Percentiles rank a stretch among this genome's conserved stretches.
phyloP scores from a whole-genome alignment of 495 filamentous ascomycete genomes.

The Hypoxylon fragiforme region DNA sequence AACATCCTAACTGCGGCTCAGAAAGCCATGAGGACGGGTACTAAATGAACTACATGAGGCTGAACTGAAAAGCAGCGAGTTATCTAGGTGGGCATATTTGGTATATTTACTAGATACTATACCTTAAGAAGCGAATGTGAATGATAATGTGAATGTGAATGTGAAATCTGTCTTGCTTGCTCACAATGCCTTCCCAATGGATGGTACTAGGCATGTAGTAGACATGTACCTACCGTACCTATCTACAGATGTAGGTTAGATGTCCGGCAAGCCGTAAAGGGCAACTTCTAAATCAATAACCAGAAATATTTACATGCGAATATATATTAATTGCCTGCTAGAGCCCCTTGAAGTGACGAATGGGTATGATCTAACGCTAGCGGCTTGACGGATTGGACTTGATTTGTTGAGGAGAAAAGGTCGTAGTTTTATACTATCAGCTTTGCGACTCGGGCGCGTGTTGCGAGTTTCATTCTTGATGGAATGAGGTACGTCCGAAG shows the following conservation, averaged over 20 bases:
- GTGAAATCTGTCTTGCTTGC: too few species aligned
- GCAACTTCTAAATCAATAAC: conserved; percentile 1
- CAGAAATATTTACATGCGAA: not conserved
- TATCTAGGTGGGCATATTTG: too few species aligned
- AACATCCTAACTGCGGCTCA: conserved; percentile 11
- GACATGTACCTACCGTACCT: too few species aligned
- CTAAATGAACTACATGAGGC: conserved; percentile 26
- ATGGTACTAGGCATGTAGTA: too few species aligned
- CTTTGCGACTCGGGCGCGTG: not conserved
- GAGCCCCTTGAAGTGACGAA: not conserved
- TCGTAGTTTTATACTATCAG: conserved; percentile 4
- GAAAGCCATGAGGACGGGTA: too few species aligned
- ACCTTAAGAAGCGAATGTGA: too few species aligned
- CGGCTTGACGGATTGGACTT: not conserved
- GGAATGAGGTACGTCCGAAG: not conserved
- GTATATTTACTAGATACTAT: too few species aligned
- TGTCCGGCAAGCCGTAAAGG: conserved; percentile 1
- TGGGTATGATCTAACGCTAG: conserved; percentile 7
- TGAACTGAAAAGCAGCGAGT: conserved; percentile 33
- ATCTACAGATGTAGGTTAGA: not conserved
- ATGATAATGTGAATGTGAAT: too few species aligned
- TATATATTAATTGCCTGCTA: conserved; percentile 28
- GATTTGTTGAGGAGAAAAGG: not conserved
- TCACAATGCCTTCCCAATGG: too few species aligned
- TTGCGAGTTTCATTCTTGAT: conserved; percentile 8